Percentiles rank a stretch among this genome's conserved stretches.
These are phyloP conservation scores for Salvia splendens DNA, from an alignment of 257 asterid species.

Conservation along the genomic window DNA sequence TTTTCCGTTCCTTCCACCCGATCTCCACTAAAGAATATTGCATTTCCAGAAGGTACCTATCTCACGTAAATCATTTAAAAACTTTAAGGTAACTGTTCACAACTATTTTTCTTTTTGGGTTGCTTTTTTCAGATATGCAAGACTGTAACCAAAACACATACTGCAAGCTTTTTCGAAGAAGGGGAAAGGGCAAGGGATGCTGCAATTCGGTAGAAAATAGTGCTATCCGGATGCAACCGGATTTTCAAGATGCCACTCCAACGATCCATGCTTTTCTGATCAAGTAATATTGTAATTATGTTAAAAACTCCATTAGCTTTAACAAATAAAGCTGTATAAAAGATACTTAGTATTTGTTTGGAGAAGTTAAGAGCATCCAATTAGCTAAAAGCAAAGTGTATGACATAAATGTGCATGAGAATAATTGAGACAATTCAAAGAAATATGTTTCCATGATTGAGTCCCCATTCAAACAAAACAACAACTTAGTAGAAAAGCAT, in stretches of 20 bases:
- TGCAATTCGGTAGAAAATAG: conserved; percentile 64
- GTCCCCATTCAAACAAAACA: conserved; percentile 4
- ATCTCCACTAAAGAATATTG: conserved; percentile 84
- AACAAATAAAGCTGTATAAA: not conserved
- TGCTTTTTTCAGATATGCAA: not conserved
- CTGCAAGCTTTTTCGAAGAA: conserved; percentile 55
- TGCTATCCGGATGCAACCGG: conserved; percentile 58
- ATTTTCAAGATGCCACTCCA: conserved; percentile 82
- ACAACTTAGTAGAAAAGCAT: not conserved
- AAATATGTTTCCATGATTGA: not conserved
- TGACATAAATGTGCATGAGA: not conserved
- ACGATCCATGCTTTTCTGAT: conserved; percentile 64
- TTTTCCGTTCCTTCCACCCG: conserved; percentile 71
- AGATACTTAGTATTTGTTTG: not conserved
- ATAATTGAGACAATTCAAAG: not conserved
- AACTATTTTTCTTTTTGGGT: not conserved
- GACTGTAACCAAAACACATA: conserved; percentile 40
- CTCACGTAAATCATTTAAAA: conserved; percentile 22
- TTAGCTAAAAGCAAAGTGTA: too few species aligned
- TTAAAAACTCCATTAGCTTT: conserved; percentile 17
- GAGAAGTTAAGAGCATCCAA: conserved; percentile 12
- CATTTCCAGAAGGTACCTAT: conserved; percentile 90
- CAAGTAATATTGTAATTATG: conserved; percentile 5
- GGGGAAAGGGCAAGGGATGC: conserved; percentile 77
- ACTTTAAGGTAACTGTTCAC: not conserved